Evolutionary conservation across 1,284 basidiomycete genomes (phyloP).

Genomic region (Porodaedalea pini): DNA sequence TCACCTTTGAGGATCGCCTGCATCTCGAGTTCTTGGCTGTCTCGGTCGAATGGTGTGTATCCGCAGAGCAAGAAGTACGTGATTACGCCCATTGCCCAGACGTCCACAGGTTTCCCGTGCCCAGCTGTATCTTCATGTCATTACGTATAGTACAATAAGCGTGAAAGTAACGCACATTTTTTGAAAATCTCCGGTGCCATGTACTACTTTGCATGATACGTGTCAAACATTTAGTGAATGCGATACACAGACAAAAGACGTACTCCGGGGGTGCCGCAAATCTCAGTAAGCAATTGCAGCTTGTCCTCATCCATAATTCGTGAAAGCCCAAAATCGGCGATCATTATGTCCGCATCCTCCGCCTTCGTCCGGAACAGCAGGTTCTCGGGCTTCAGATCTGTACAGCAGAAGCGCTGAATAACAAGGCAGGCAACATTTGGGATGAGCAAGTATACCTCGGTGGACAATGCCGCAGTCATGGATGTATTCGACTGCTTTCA

Average conservation of each 20-base stretch:
- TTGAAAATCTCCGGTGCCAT: slow-evolving; percentile 99
- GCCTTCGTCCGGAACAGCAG: slow-evolving; percentile 87
- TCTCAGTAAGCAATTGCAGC: slow-evolving; percentile 86
- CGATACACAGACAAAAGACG: slow-evolving; percentile 26
- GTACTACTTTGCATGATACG: slow-evolving; percentile 49
- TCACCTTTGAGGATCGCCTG: slow-evolving; percentile 90
- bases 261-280: slow-evolving; percentile 87
- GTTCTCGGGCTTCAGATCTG: slow-evolving; percentile 97
- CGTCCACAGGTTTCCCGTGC: slow-evolving; percentile 93
- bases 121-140: slow-evolving; percentile 53
- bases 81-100: slow-evolving; percentile 97
- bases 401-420: not conserved
- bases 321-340: slow-evolving; percentile 95
- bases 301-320: slow-evolving; percentile 90
- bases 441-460: slow-evolving; percentile 54
- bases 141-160: slow-evolving; percentile 17
- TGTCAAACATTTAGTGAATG: not conserved
- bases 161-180: slow-evolving; percentile 56
- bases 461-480: slow-evolving; percentile 96
- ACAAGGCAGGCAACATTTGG: not conserved
- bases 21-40: slow-evolving; percentile 85
- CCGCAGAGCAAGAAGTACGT: slow-evolving; percentile 94
- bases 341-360: slow-evolving; percentile 93
- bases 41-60: slow-evolving; percentile 93
- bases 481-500: slow-evolving; percentile 87